Evolutionary conservation across 2,329 filamentous ascomycete species (phyloP).

Genomic region (Claviceps pazoutovae): DNA sequence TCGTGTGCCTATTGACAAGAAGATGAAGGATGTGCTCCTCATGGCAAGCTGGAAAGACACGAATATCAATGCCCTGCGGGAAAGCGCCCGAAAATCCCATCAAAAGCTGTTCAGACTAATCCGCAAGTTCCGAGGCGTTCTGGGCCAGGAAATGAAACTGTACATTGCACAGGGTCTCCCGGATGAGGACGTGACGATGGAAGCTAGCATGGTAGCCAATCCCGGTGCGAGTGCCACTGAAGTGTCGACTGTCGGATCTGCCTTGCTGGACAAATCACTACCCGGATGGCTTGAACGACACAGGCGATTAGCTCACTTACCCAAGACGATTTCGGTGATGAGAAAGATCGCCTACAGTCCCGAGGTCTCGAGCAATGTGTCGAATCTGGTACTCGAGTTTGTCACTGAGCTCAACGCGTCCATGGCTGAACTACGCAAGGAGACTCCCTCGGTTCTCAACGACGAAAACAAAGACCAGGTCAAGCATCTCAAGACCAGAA

Average conservation of each 20-base stretch:
- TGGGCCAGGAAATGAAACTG: conserved; percentile 60
- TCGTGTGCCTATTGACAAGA: conserved; percentile 68
- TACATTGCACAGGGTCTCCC: conserved; percentile 48
- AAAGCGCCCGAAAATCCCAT: conserved; percentile 83
- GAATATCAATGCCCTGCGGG: conserved; percentile 76
- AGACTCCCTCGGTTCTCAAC: conserved; percentile 66
- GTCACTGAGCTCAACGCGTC: conserved; percentile 52
- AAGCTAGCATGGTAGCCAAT: conserved; percentile 1
- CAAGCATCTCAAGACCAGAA: conserved; percentile 81
- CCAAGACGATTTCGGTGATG: conserved; percentile 64
- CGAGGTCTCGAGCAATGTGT: conserved; percentile 37
- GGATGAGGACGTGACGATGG: conserved; percentile 25
- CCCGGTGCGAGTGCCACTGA: neutral
- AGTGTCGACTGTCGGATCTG: conserved; percentile 9
- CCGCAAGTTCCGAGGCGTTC: conserved; percentile 69
- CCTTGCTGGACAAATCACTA: conserved; percentile 13
- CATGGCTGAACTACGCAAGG: conserved; percentile 62
- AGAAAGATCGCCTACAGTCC: conserved; percentile 42
- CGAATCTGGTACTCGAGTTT: conserved; percentile 51
- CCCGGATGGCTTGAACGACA: conserved; percentile 31
- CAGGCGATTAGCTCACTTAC: conserved; percentile 56
- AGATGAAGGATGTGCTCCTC: conserved; percentile 84
- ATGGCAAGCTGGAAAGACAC: conserved; percentile 97
- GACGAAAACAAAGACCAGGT: conserved; percentile 76
- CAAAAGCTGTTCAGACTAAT: conserved; percentile 85